Evolutionary conservation across 768 basidiomycete species (phyloP), one percentile per base, ranked within the genome.

Genomic region (Termitomyces sp.): DNA sequence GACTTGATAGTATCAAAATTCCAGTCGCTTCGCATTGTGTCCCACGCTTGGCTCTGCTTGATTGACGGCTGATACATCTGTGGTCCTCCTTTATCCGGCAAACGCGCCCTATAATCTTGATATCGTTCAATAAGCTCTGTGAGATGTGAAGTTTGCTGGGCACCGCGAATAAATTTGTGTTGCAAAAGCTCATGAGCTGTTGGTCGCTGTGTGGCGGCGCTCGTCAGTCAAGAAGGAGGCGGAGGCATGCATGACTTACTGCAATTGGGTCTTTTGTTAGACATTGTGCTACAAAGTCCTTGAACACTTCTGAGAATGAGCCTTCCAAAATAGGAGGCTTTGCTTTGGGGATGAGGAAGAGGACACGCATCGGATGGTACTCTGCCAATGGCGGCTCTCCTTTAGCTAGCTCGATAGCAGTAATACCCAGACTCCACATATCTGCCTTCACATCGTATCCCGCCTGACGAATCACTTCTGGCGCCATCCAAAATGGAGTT

Each of bases 401-500:
- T 64, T 91, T 93, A 2, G 96, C 95, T 88, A 99, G 88, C 76
- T 98, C 96, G 49, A 98, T 97, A 53, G 94, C 94, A 1, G 96
- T 98, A 69, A 99, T 99, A 21, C 96, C 96, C 50, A 98, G 75
- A 68, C 91, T 94, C 96, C 96, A 98, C 78, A 98, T 88, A 70
- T 98, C 96, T 2, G 96, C 96, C 71, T 94, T 94, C 2, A 85
- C 82, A 67, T 98, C 94, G 72, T 98, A 98, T 1, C 95, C 96
- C 6, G 94, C 89, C 70, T 98, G 94, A 34, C 93, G 87, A 64
- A 98, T 98, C 54, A 98, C 96, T 70, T 98, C 96, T 2, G 96
- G 96, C 3, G 96, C 96, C 94, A 96, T 96, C 94, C 94, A 96
- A 67, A 94, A 95, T 2, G 94, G 94, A 3, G 94, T 95, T 28